A percentile compares a stretch with the other conserved stretches of the same genome.
Evolutionary conservation across 2,329 filamentous ascomycete genomes (phyloP).

Genomic region (Paecilomyces formosus): DNA sequence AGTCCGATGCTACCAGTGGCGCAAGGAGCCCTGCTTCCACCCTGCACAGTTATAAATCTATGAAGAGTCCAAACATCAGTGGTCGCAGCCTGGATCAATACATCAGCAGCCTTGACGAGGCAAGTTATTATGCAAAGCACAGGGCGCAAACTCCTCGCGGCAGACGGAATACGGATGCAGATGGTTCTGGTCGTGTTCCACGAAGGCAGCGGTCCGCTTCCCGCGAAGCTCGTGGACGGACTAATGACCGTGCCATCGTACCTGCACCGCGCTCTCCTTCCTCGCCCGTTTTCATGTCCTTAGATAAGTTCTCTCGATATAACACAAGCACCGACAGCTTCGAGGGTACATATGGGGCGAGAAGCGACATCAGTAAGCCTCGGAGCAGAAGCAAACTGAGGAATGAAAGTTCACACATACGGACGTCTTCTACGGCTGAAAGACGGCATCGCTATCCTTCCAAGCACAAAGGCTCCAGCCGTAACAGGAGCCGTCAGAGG

Average conservation of each 20-base stretch:
- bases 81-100: conserved; percentile 70
- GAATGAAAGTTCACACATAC: conserved; percentile 21
- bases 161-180: conserved; percentile 33
- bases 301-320: conserved; percentile 60
- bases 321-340: conserved; percentile 40
- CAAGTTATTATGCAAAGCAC: conserved; percentile 54
- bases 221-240: conserved; percentile 60
- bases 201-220: conserved; percentile 48
- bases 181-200: conserved; percentile 41
- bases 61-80: conserved; percentile 51
- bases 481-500: conserved; percentile 33
- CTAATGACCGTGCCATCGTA: conserved; percentile 59
- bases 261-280: conserved; percentile 80
- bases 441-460: conserved; percentile 29
- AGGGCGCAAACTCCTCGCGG: conserved; percentile 44
- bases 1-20: conserved; percentile 45
- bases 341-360: conserved; percentile 41
- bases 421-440: conserved; percentile 16
- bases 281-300: conserved; percentile 90
- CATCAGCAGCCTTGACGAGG: conserved; percentile 76
- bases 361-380: conserved; percentile 23
- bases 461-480: conserved; percentile 28
- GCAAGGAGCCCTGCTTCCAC: conserved; percentile 30
- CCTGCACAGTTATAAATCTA: conserved; percentile 41
- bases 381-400: conserved; percentile 49